phyloP scores from a whole-genome alignment of 78 protist genomes.

The Guillardia theta region DNA sequence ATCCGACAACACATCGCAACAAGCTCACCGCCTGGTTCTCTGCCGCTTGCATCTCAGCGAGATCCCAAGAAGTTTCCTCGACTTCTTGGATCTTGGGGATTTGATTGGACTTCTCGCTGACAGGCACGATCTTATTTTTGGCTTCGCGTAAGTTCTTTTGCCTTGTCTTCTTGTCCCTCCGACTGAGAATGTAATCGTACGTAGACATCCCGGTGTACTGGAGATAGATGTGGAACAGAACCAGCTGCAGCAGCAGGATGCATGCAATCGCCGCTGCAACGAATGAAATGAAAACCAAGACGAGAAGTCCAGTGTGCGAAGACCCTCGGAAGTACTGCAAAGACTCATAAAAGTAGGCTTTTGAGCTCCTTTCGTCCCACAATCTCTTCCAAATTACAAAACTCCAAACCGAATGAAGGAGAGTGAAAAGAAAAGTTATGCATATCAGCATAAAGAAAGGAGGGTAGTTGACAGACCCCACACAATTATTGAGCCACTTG shows the following conservation, averaged over 20 bases:
- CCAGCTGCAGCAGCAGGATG: background rate
- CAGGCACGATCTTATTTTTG: too few species aligned
- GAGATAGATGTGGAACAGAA: background rate
- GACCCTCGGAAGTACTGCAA: background rate
- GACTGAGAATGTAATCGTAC: background rate
- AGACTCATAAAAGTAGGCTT: background rate
- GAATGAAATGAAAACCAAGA: background rate
- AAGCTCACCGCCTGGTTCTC: background rate
- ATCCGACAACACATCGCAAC: background rate
- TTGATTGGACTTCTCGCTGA: background rate
- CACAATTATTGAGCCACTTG: constrained; percentile 58
- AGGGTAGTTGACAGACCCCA: constrained; percentile 45
- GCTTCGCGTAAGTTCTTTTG: too few species aligned
- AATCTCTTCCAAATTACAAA: background rate
- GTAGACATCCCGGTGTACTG: background rate
- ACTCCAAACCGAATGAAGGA: background rate
- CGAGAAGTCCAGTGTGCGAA: background rate
- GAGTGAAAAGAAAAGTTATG: background rate
- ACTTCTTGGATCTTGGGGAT: background rate
- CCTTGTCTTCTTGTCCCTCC: background rate
- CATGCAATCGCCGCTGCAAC: background rate
- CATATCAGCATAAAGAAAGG: constrained; percentile 28
- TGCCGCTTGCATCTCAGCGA: background rate
- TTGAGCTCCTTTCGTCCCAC: background rate
- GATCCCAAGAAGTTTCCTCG: background rate